A percentile compares a stretch with the other conserved stretches of the same genome.
Conservation (phyloP, 345 rosid genomes). For the Eucalyptus guilfoylei region DNA sequence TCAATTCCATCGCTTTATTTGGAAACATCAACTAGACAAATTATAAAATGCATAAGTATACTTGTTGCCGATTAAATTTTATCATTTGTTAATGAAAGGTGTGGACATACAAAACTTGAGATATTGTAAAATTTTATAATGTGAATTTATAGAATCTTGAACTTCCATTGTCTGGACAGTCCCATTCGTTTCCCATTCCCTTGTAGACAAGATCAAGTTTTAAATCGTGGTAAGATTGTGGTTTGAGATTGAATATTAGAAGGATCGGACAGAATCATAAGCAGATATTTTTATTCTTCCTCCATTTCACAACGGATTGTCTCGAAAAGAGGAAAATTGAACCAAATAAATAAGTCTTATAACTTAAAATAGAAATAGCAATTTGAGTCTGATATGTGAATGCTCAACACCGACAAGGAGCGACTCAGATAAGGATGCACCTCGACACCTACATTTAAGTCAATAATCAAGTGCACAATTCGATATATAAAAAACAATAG, state of each 20-base stretch:
- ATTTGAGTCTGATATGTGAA: neutral
- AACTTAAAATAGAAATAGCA: neutral
- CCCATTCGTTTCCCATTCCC: too few species aligned
- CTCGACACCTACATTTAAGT: neutral
- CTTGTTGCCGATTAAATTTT: too few species aligned
- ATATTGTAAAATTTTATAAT: too few species aligned
- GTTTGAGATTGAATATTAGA: neutral
- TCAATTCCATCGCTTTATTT: too few species aligned
- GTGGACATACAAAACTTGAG: too few species aligned
- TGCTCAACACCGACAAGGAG: neutral
- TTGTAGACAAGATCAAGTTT: neutral
- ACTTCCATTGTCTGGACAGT: too few species aligned
- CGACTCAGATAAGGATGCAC: neutral
- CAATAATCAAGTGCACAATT: neutral
- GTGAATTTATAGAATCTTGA: too few species aligned
- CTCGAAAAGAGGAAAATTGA: neutral
- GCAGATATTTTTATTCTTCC: neutral
- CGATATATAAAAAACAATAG: too few species aligned
- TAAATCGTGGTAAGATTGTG: too few species aligned
- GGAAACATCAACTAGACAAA: too few species aligned
- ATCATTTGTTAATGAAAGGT: too few species aligned
- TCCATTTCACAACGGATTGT: neutral
- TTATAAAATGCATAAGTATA: too few species aligned
- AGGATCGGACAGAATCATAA: neutral
- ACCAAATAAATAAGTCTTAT: neutral